Evolutionary conservation across 176 grass and related monocot genomes (phyloP), one percentile per base, ranked within the genome.

Genomic region (Neostapfia colusana): DNA sequence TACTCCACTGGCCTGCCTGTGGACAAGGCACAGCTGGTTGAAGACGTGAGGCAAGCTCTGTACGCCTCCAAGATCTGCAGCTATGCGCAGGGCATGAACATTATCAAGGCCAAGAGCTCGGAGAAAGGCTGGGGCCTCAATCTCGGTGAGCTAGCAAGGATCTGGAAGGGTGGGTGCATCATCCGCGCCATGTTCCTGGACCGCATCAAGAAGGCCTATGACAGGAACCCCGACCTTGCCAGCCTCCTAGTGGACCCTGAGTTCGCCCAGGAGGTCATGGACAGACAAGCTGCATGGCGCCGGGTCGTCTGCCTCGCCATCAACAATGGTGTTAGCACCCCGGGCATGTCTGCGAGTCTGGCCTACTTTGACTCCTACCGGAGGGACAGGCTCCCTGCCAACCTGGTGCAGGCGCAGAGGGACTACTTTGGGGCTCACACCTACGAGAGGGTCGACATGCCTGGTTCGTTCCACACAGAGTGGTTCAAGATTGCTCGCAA

Each of bases 101-200:
- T 94, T 26, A 77, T 94, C 71, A 94, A 87, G 79, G 92, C 85
- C 6, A 94, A 94, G 82, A 94, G 88, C 61, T 51, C 44, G 28
- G 88, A 94, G 60, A 94, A 94, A 48, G 85, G 80, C 44, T 94
- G 92, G 92, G 54, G 73, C 18, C 85, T 94, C 60, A 91, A 90
- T 63, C 84, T 94, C 16, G 92, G 92, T 13, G 92, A 94, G 75
- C 83, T 94, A 24, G 92, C 92, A 0, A 91, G 92, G 81, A 94
- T 94, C 70, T 94, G 92, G 92, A 94, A 94, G 81, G 92, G 92
- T 3, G 92, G 92, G 31, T 94, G 92, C 66, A 94, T 94, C 84
- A 94, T 94, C 54, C 88, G 92, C 0, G 88, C 92, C 49, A 94
- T 90, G 74, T 94, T 94, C 78, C 84, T 94, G 0, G 92, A 94